A percentile compares a stretch with the other conserved stretches of the same genome.
phyloP scores from a whole-genome alignment of 1,284 basidiomycete species.

The Ustilago cynodontis region DNA sequence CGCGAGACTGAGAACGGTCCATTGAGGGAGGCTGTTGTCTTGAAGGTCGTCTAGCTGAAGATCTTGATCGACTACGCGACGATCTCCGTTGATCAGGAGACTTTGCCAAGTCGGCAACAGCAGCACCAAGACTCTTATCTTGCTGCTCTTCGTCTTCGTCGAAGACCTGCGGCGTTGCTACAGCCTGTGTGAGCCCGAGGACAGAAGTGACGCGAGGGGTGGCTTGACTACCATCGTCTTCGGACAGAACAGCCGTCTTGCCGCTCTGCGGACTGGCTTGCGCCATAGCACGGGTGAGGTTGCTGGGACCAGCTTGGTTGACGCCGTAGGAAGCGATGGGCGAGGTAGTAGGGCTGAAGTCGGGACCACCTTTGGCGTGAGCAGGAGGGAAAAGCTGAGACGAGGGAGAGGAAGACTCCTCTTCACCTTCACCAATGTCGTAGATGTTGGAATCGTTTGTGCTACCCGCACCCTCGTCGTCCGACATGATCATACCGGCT shows the following conservation, averaged over 20 bases:
- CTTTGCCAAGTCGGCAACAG: not conserved
- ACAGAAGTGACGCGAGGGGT: constrained; percentile 36
- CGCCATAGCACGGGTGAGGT: constrained; percentile 47
- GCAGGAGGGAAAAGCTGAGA: constrained; percentile 40
- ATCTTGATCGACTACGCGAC: constrained; percentile 32
- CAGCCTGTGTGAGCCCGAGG: constrained; percentile 32
- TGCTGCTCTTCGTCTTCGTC: constrained; percentile 11
- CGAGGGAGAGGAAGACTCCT: constrained; percentile 23
- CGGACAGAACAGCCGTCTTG: constrained; percentile 14
- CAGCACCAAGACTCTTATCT: constrained; percentile 25
- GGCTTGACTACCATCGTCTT: constrained; percentile 47
- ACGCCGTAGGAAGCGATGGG: constrained; percentile 37
- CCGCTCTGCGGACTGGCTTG: constrained; percentile 35
- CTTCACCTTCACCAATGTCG: constrained; percentile 51
- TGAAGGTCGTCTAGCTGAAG: constrained; percentile 14
- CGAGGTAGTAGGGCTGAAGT: constrained; percentile 38
- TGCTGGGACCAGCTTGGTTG: constrained; percentile 47
- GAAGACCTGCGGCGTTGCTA: constrained; percentile 27
- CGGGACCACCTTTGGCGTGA: not conserved
- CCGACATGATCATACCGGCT: constrained; percentile 61
- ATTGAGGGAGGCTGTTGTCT: constrained; percentile 8
- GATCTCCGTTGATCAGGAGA: not conserved
- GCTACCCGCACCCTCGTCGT: constrained; percentile 51
- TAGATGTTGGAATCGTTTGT: constrained; percentile 42
- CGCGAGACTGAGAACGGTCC: constrained; percentile 29